A percentile compares a stretch with the other conserved stretches of the same genome.
Evolutionary conservation across 306 rosid genomes (phyloP).

Genomic region (Glycyrrhiza uralensis): DNA sequence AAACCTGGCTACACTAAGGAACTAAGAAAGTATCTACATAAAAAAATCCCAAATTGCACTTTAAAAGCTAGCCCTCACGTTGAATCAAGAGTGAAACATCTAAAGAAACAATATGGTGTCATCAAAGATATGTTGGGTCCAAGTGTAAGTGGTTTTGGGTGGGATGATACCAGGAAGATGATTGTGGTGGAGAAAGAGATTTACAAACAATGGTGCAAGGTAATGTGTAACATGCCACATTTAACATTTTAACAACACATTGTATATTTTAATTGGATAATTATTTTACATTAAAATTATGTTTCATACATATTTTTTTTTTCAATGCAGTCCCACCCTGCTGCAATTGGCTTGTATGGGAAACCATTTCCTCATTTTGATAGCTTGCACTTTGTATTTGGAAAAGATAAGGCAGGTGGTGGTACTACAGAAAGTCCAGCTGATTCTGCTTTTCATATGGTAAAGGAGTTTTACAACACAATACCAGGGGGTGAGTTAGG

Average conservation of each 20-base stretch:
- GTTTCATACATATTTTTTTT: not conserved
- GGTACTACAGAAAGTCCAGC: not conserved
- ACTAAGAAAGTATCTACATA: not conserved
- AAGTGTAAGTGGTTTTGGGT: not conserved
- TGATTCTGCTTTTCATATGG: not conserved
- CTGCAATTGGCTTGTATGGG: not conserved
- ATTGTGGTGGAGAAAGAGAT: not conserved
- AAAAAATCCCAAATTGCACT: not conserved
- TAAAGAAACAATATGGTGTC: not conserved
- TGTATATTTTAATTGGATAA: too few species aligned
- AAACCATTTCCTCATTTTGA: not conserved
- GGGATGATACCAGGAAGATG: conserved; percentile 1
- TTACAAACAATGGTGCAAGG: not conserved
- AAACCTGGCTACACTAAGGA: not conserved
- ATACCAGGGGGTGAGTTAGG: not conserved
- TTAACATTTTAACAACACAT: not conserved
- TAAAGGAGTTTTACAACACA: not conserved
- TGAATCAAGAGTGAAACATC: conserved; percentile 7
- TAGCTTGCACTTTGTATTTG: not conserved
- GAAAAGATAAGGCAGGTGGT: not conserved
- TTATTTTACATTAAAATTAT: not conserved
- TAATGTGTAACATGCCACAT: not conserved
- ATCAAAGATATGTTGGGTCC: not conserved
- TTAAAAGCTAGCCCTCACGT: not conserved
- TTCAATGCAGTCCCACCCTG: not conserved